These are phyloP conservation scores for Boletus insuetus DNA, from an alignment of 768 basidiomycete genomes.

Conservation along the genomic window DNA sequence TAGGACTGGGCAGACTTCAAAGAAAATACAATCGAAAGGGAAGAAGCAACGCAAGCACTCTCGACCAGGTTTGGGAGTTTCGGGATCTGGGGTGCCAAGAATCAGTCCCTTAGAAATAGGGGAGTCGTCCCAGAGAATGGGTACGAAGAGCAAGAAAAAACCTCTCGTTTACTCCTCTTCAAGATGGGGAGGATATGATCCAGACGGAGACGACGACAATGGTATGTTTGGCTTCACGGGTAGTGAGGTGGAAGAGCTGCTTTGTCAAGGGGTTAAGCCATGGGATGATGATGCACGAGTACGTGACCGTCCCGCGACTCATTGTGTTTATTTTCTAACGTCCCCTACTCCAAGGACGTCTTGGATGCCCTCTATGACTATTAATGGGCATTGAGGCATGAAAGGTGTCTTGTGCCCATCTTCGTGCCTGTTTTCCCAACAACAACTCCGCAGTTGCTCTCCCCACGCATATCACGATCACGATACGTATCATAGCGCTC, in stretches of 20 bases:
- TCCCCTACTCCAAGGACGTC: slow-evolving; percentile 13
- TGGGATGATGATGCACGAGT: slow-evolving; percentile 46
- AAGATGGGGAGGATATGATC: neutral
- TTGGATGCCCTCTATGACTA: slow-evolving; percentile 4
- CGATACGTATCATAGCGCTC: too few species aligned
- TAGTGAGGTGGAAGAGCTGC: slow-evolving; percentile 34
- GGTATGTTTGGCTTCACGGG: slow-evolving; percentile 28
- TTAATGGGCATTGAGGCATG: neutral
- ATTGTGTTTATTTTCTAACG: neutral
- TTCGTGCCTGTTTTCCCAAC: too few species aligned
- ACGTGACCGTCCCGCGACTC: slow-evolving; percentile 1
- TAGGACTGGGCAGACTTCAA: neutral
- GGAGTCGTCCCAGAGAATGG: neutral
- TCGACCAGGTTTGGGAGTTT: neutral
- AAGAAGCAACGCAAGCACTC: slow-evolving; percentile 3
- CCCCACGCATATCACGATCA: too few species aligned
- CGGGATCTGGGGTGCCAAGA: neutral
- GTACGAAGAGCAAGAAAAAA: neutral
- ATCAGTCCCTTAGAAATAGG: too few species aligned
- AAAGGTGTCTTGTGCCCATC: too few species aligned
- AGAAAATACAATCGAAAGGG: neutral
- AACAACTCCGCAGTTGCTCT: too few species aligned
- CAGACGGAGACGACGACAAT: slow-evolving; percentile 2
- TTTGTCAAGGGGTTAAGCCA: slow-evolving; percentile 41
- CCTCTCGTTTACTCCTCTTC: neutral